phyloP scores from a whole-genome alignment of 108 stramenopile genomes.

The Parmales sp. region DNA sequence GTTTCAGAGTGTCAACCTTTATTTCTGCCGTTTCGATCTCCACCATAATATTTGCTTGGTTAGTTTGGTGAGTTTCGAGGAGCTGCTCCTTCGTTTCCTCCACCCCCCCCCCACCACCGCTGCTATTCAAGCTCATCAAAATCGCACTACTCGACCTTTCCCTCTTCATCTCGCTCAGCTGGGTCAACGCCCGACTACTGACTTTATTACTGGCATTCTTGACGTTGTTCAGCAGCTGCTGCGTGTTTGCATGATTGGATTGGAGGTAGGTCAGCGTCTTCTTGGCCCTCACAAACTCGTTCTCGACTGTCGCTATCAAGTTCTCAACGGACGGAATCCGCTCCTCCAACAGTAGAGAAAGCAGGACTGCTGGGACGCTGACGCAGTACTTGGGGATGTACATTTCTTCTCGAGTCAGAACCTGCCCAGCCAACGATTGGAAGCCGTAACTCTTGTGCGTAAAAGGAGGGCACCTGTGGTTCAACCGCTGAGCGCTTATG shows the following conservation, averaged over 20 bases:
- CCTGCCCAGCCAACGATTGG: background rate
- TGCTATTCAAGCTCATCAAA: no score
- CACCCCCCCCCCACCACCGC: no score
- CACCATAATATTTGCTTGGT: no score
- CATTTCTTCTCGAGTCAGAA: background rate
- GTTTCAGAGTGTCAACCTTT: background rate
- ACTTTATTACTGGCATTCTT: no score
- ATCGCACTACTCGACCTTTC: no score
- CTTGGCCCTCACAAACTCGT: background rate
- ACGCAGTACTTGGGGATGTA: background rate
- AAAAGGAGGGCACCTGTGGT: background rate
- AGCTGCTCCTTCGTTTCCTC: no score
- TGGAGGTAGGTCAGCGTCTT: background rate
- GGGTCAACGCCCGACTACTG: no score
- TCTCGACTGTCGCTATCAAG: background rate
- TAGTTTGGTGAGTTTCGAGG: no score
- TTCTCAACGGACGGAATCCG: slow-evolving; percentile 5
- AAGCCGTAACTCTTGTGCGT: slow-evolving; percentile 4
- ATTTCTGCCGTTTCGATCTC: background rate
- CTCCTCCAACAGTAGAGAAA: slow-evolving; percentile 2
- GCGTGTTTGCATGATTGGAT: no score
- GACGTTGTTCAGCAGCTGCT: no score
- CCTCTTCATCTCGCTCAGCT: no score
- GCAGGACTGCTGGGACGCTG: background rate
- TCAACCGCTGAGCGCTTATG: background rate